phyloP scores from a whole-genome alignment of 208 protist species.

The Acanthamoeba divionensis region DNA sequence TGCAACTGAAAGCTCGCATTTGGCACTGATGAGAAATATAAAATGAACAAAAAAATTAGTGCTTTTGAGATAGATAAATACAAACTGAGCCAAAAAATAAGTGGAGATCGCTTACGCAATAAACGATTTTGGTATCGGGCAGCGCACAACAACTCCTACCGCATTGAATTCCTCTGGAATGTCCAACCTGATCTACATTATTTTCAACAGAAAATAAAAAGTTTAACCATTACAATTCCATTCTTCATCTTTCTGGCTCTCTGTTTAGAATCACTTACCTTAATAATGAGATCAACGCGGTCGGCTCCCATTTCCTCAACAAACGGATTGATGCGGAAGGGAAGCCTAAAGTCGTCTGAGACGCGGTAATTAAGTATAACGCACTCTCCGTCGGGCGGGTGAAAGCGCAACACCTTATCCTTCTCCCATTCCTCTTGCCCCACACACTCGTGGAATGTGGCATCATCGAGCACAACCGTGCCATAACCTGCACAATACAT shows the following conservation, averaged over 20 bases:
- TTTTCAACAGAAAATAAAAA: neutral
- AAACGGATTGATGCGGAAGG: conserved; percentile 80
- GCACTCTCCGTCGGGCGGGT: conserved; percentile 85
- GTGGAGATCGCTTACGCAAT: too few relatives aligned
- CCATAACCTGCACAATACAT: conserved; percentile 33
- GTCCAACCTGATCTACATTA: neutral
- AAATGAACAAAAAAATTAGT: too few relatives aligned
- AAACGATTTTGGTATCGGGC: conserved; percentile 68
- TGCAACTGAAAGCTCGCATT: neutral
- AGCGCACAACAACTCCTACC: conserved; percentile 55
- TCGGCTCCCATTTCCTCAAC: conserved; percentile 67
- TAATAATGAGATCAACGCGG: conserved; percentile 65
- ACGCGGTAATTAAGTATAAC: conserved; percentile 90
- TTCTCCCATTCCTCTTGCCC: conserved; percentile 82
- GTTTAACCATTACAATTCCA: too few relatives aligned
- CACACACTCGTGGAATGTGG: conserved; percentile 85
- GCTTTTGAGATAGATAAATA: too few relatives aligned
- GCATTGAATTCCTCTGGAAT: conserved; percentile 55
- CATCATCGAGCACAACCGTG: conserved; percentile 79
- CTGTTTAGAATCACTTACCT: conserved; percentile 56
- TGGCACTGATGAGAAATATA: neutral
- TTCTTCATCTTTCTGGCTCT: neutral
- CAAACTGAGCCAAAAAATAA: too few relatives aligned
- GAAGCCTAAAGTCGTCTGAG: conserved; percentile 60
- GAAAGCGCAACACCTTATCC: conserved; percentile 77